Evolutionary conservation across 306 rosid genomes (phyloP).

Genomic region (Sophora flavescens): DNA sequence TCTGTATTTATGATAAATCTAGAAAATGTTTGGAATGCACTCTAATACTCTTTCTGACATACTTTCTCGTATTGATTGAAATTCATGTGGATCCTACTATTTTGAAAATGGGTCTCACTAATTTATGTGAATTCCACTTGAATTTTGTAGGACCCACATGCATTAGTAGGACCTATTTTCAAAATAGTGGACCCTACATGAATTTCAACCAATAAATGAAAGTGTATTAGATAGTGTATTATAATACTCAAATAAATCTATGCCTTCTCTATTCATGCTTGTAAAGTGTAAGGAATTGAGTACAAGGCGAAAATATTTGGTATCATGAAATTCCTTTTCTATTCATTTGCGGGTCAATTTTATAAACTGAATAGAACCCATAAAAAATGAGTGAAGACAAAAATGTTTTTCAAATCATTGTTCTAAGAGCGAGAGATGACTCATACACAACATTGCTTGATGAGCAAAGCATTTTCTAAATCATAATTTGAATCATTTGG

Average conservation of each 20-base stretch:
- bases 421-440: neutral
- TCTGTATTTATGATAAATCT: conserved; percentile 9
- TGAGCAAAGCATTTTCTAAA: neutral
- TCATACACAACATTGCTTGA: neutral
- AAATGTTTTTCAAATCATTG: neutral
- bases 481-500: neutral
- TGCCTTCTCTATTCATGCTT: conserved; percentile 31
- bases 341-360: conserved; percentile 36
- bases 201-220: too few species aligned
- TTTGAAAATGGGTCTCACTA: too few species aligned
- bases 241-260: too few species aligned
- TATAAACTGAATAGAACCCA: neutral
- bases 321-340: neutral
- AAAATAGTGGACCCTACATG: too few species aligned
- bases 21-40: too few species aligned
- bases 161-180: too few species aligned
- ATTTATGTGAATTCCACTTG: too few species aligned
- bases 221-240: too few species aligned
- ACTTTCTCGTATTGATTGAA: too few species aligned
- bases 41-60: too few species aligned
- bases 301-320: conserved; percentile 4
- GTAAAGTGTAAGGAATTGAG: conserved; percentile 21
- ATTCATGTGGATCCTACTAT: too few species aligned
- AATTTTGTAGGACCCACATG: too few species aligned
- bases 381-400: conserved; percentile 22